Conservation (phyloP, 106 monocot species). For the Alisma plantagoaquatica region DNA sequence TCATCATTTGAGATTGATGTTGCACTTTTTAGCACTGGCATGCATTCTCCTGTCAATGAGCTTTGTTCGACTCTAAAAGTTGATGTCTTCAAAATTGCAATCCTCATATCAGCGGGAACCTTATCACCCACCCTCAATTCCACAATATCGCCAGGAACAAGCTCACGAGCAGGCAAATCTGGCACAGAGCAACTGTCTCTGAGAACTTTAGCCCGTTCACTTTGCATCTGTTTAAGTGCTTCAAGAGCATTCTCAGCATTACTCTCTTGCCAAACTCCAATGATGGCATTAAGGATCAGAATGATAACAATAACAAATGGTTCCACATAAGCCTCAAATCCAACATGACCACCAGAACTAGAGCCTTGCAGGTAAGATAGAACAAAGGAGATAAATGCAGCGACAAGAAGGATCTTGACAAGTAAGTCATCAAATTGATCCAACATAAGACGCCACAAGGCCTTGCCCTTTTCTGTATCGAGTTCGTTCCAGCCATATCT, state of each 20-base stretch:
- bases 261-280: constrained; percentile 59
- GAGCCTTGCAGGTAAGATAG: constrained; percentile 34
- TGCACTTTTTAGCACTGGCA: constrained; percentile 43
- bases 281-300: constrained; percentile 42
- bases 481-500: constrained; percentile 57
- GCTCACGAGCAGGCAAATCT: constrained; percentile 32
- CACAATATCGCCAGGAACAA: constrained; percentile 52
- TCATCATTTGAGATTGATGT: constrained; percentile 26
- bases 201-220: constrained; percentile 34
- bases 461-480: constrained; percentile 45
- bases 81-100: constrained; percentile 33
- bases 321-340: constrained; percentile 41
- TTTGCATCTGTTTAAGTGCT: constrained; percentile 53
- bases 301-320: constrained; percentile 37
- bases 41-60: constrained; percentile 55
- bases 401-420: constrained; percentile 49
- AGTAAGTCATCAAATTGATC: constrained; percentile 61
- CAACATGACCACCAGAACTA: constrained; percentile 9
- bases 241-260: constrained; percentile 52
- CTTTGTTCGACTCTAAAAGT: constrained; percentile 47
- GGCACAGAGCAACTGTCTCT: constrained; percentile 36
- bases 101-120: constrained; percentile 53
- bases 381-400: constrained; percentile 47
- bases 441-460: constrained; percentile 45
- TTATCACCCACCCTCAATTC: constrained; percentile 51